These are phyloP conservation scores for Mercurialis annua DNA, from an alignment of 345 rosid species.

Conservation along the genomic window DNA sequence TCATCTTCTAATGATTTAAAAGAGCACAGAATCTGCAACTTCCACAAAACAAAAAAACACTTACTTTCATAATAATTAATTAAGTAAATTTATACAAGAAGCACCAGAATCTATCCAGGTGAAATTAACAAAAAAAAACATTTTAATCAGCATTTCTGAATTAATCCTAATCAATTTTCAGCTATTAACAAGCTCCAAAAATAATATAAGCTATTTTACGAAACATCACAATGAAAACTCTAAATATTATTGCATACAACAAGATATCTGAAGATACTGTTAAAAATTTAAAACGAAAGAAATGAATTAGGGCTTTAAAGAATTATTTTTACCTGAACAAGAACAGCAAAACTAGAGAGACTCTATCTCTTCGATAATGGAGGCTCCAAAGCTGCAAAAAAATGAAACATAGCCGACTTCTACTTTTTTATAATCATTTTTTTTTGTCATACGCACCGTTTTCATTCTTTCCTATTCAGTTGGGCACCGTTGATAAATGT, in stretches of 20 bases:
- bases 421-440: background rate
- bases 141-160: background rate
- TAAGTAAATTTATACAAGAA: background rate
- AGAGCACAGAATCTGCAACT: slow-evolving; percentile 26
- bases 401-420: background rate
- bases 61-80: background rate
- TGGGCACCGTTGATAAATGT: background rate
- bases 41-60: slow-evolving; percentile 6
- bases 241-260: background rate
- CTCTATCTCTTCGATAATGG: background rate
- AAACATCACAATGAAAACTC: no score
- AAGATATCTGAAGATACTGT: background rate
- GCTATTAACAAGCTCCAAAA: background rate
- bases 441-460: background rate
- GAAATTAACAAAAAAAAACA: background rate
- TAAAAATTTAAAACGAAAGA: background rate
- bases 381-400: background rate
- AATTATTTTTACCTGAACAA: background rate
- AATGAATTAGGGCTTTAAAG: background rate
- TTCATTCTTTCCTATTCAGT: background rate
- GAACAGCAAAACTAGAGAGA: background rate
- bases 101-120: background rate
- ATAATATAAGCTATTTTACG: background rate
- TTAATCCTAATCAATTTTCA: background rate
- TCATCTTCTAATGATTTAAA: slow-evolving; percentile 39